Percentiles rank a stretch among this genome's conserved stretches.
These are phyloP conservation scores for Phialophora expanda DNA, from an alignment of 2,329 filamentous ascomycete species.

Conservation along the genomic window DNA sequence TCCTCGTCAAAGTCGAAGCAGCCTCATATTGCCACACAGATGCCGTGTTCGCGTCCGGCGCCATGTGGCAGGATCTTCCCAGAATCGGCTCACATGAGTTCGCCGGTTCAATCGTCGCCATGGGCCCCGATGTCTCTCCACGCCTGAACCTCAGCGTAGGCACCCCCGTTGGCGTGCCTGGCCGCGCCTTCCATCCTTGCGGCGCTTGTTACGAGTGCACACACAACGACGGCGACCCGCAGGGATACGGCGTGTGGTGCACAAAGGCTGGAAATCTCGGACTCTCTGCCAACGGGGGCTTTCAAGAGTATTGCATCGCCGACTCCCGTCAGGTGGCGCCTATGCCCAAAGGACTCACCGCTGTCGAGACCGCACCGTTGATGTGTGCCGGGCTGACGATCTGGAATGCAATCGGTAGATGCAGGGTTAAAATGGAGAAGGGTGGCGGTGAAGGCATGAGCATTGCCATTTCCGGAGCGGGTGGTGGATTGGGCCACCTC, in stretches of 20 bases:
- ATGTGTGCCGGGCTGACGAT: slow-evolving; percentile 54
- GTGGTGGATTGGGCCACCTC: slow-evolving; percentile 43
- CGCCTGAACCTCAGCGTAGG: slow-evolving; percentile 10
- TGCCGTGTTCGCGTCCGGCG: slow-evolving; percentile 45
- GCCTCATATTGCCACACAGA: slow-evolving; percentile 56
- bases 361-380: slow-evolving; percentile 47
- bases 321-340: slow-evolving; percentile 37
- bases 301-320: slow-evolving; percentile 37
- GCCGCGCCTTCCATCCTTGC: slow-evolving; percentile 21
- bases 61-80: slow-evolving; percentile 47
- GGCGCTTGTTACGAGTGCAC: slow-evolving; percentile 22
- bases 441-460: slow-evolving; percentile 22
- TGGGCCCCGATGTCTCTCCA: slow-evolving; percentile 10
- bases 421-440: slow-evolving; percentile 12
- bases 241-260: slow-evolving; percentile 25
- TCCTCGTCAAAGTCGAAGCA: slow-evolving; percentile 45
- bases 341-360: slow-evolving; percentile 43
- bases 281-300: slow-evolving; percentile 30
- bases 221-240: slow-evolving; percentile 42
- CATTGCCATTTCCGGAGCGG: slow-evolving; percentile 46
- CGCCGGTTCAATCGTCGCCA: slow-evolving; percentile 49
- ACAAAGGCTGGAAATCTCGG: slow-evolving; percentile 24
- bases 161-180: slow-evolving; percentile 19
- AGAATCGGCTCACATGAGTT: slow-evolving; percentile 55
- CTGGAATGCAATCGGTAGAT: slow-evolving; percentile 48